phyloP scores from a whole-genome alignment of 768 basidiomycete species.

The Termitomyces sp. region DNA sequence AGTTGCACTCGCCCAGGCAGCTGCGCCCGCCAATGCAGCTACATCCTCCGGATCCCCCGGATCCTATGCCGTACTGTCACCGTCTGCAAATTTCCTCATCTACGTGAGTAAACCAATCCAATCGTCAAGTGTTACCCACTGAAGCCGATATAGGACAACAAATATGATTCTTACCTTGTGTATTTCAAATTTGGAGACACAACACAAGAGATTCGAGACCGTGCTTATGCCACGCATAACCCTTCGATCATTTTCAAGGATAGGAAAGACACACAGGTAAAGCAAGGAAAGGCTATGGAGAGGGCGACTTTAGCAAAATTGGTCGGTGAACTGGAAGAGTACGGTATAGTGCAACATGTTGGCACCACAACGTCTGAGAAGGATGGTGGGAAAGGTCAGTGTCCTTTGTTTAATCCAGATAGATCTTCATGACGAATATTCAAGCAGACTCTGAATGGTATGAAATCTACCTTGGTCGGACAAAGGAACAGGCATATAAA shows the following conservation, averaged over 20 bases:
- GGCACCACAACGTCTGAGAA: neutral
- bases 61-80: neutral
- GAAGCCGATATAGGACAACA: neutral
- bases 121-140: neutral
- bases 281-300: neutral
- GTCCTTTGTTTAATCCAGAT: neutral
- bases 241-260: neutral
- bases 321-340: neutral
- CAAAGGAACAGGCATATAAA: neutral
- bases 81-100: neutral
- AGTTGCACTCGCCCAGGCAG: neutral
- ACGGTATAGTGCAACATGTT: neutral
- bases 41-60: neutral
- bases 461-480: neutral
- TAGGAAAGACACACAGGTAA: neutral
- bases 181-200: constrained; percentile 2
- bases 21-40: no score
- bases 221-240: neutral
- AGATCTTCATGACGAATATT: neutral
- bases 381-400: neutral
- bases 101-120: neutral
- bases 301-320: neutral
- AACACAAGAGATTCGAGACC: neutral
- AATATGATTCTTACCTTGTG: neutral
- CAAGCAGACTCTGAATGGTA: neutral